These are phyloP conservation scores for Colletotrichum sp. DNA, from an alignment of 2,329 filamentous ascomycete species.

Conservation along the genomic window DNA sequence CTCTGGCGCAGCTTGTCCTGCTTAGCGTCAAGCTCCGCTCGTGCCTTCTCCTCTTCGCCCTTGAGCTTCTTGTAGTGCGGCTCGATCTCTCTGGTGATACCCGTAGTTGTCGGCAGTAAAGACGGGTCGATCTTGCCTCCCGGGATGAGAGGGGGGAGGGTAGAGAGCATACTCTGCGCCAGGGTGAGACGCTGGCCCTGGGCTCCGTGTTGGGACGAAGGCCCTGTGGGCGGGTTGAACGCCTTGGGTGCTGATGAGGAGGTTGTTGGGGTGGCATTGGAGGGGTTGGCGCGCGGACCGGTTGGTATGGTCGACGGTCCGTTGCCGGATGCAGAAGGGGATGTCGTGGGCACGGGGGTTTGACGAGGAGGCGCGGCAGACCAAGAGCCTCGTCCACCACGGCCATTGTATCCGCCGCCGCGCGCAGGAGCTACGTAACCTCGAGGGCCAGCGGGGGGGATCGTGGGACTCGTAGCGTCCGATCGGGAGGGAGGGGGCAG, in stretches of 20 bases:
- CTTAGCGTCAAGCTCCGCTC: slow-evolving; percentile 56
- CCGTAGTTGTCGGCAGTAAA: slow-evolving; percentile 44
- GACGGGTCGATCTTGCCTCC: slow-evolving; percentile 59
- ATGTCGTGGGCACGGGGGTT: slow-evolving; percentile 34
- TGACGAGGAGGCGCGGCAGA: slow-evolving; percentile 30
- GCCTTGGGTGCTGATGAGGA: slow-evolving; percentile 42
- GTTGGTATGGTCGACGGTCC: slow-evolving; percentile 51
- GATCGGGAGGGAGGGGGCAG: slow-evolving; percentile 33
- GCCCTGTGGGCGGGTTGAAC: slow-evolving; percentile 64
- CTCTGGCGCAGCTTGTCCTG: slow-evolving; percentile 60
- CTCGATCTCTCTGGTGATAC: slow-evolving; percentile 59
- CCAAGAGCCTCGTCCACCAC: slow-evolving; percentile 54
- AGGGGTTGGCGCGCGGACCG: slow-evolving; percentile 45
- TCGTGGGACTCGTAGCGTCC: slow-evolving; percentile 49
- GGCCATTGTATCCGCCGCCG: slow-evolving; percentile 46
- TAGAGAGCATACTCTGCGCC: slow-evolving; percentile 56
- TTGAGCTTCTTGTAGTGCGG: slow-evolving; percentile 57
- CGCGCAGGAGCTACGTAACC: slow-evolving; percentile 53
- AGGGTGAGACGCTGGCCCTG: slow-evolving; percentile 46
- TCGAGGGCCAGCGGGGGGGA: slow-evolving; percentile 59
- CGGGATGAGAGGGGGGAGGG: slow-evolving; percentile 55
- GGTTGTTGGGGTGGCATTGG: slow-evolving; percentile 40
- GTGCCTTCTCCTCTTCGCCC: slow-evolving; percentile 63
- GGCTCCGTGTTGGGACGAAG: slow-evolving; percentile 42
- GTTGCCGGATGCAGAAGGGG: slow-evolving; percentile 41